These are phyloP conservation scores for Anethum foeniculum DNA, from an alignment of 140 eudicot genomes.

Conservation along the genomic window DNA sequence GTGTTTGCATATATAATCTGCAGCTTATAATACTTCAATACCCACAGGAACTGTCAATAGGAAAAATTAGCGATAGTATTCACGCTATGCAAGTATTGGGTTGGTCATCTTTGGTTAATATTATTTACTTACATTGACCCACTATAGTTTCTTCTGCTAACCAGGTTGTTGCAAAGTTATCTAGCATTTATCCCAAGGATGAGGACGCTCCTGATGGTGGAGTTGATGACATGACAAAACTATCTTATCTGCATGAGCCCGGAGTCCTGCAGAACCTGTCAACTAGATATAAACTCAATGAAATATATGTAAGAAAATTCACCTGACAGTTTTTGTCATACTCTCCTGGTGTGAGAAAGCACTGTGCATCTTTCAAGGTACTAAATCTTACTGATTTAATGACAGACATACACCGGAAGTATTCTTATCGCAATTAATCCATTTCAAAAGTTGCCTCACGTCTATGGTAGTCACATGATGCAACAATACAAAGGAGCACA, in stretches of 20 bases:
- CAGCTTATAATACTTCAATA: background rate
- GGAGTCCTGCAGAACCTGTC: slow-evolving; percentile 93
- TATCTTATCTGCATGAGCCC: slow-evolving; percentile 92
- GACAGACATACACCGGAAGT: slow-evolving; percentile 97
- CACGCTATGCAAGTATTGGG: background rate
- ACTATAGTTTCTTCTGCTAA: slow-evolving; percentile 12
- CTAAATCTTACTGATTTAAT: slow-evolving; percentile 49
- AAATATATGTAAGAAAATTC: slow-evolving; percentile 73
- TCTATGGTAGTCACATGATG: slow-evolving; percentile 86
- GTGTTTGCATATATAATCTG: background rate
- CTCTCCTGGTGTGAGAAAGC: slow-evolving; percentile 42
- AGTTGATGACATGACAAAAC: slow-evolving; percentile 95
- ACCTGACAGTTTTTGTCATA: slow-evolving; percentile 8
- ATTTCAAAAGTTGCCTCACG: slow-evolving; percentile 77
- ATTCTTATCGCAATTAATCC: slow-evolving; percentile 96
- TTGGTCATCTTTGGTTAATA: background rate
- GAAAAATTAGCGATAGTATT: background rate
- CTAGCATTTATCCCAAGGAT: slow-evolving; percentile 71
- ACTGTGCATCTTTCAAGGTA: slow-evolving; percentile 37
- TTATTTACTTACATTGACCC: slow-evolving; percentile 3
- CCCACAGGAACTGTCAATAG: background rate
- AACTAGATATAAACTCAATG: slow-evolving; percentile 76
- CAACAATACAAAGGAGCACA: slow-evolving; percentile 84
- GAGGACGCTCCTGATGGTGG: slow-evolving; percentile 85
- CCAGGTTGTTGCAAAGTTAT: slow-evolving; percentile 46